Evolutionary conservation across 805 yeast species (phyloP), one percentile per base, ranked within the genome.

Genomic region (Saccharomycopsis fibuligera): DNA sequence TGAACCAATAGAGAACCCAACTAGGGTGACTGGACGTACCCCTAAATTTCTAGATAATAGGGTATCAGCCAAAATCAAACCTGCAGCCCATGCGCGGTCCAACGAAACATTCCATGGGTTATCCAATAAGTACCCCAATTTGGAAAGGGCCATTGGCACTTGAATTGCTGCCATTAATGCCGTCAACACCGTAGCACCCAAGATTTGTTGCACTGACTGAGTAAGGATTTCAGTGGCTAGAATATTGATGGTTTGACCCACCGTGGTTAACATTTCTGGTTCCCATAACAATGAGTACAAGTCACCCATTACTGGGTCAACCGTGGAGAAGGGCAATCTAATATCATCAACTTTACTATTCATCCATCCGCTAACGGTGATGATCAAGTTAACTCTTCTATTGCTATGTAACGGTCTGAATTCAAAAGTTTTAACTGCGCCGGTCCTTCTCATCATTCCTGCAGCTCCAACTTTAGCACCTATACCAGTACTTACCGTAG

Each of bases 351-450:
- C 79, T 51, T 81, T 83, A 63, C 96, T 95, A 47, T 83, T 83
- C 91, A 93, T 89, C 99, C 99, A 93, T 1, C 99, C 99, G 45
- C 95, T 80, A 0, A 95, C 89, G 1, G 97, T 90, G 17, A 93
- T 67, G 47, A 91, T 84, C 56, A 90, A 69, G 60, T 88, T 91
- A 2, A 95, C 82, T 44, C 99, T 73, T 61, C 86, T 85, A 63
- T 86, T 89, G 62, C 91, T 90, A 63, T 88, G 96, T 56, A 93
- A 68, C 0, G 99, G 98, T 44, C 86, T 78, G 63, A 95, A 83
- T 60, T 95, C 98, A 66, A 93, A 93, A 0, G 97, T 91, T 57
- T 85, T 77, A 10, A 93, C 98, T 49, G 87, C 88, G 1, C 96
- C 97, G 66, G 83, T 83, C 62, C 99, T 76, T 55, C 81, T 73